Base-by-base conservation (phyloP, 1,284 basidiomycete genomes). In the Tremellales sp. region DNA sequence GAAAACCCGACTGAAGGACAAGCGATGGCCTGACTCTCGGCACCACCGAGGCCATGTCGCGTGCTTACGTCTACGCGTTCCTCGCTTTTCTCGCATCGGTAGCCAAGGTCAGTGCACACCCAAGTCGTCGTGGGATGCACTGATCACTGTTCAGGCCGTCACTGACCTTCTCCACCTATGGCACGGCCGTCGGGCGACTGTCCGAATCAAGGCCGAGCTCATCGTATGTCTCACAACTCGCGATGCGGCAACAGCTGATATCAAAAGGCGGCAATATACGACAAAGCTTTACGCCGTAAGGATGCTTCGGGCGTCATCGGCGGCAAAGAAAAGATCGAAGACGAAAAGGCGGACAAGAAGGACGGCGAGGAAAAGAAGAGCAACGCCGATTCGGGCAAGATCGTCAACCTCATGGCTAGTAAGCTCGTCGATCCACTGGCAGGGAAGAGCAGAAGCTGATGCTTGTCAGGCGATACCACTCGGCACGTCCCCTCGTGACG, bases 281-380 rank as follows among this genome's bases (percentile, higher is more conserved):
- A 91, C 68, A 96, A 96, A 70, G 85, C 91, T 0, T 76, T 96
- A 36, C 86, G 86, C 66, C 78, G 89, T 23, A 86, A 84, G 65
- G 90, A 96, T 68, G 84, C 85, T 50, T 86, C 86, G 0, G 90
- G 89, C 0, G 78, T 89, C 23, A 75, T 87, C 2, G 78, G 82
- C 41, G 71, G 74, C 60, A 76, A 79, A 24, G 61, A 78, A 19
- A 78, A 73, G 3, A 75, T 80, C 76, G 56, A 61, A 5, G 64
- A 61, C 41, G 49, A 60, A 35, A 77, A 79, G 26, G 61, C 60
- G 6, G 65, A 24, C n/a, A 62, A 49, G 56, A 59, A 51, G 15
- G 40, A 27, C 37, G 45, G 40, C 47, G 56, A 46, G 46, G 62
- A 54, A 43, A 64, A 65, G 54, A 67, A 62, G 53, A 59, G 54